Conservation (phyloP, 2,329 filamentous ascomycete genomes). For the Colletotrichum liriopes region DNA sequence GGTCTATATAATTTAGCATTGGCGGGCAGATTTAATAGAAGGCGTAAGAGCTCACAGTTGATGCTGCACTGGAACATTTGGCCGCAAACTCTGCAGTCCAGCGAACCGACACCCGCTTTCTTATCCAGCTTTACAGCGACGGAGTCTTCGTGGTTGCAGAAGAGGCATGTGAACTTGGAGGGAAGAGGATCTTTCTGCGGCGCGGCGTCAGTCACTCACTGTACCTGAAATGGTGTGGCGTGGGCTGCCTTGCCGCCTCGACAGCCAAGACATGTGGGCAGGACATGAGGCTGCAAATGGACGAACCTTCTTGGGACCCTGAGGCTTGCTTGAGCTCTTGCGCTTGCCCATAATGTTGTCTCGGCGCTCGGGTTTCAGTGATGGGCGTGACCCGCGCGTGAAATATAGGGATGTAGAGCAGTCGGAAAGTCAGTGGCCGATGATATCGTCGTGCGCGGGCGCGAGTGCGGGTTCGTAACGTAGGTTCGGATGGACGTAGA, state of each 20-base stretch:
- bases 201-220: conserved; percentile 1
- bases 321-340: conserved; percentile 87
- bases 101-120: conserved; percentile 87
- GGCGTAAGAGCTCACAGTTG: conserved; percentile 77
- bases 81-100: conserved; percentile 93
- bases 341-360: conserved; percentile 82
- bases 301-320: conserved; percentile 85
- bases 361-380: background rate
- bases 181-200: conserved; percentile 78
- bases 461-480: background rate
- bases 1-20: conserved; percentile 68
- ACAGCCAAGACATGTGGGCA: background rate
- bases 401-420: background rate
- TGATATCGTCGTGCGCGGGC: background rate
- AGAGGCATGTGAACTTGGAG: conserved; percentile 94
- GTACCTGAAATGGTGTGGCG: background rate
- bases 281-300: background rate
- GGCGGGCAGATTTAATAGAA: conserved; percentile 23
- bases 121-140: conserved; percentile 94
- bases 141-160: conserved; percentile 98
- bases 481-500: background rate
- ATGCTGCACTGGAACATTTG: conserved; percentile 94
- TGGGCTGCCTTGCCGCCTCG: background rate
- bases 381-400: conserved; percentile 20
- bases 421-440: background rate